phyloP scores from a whole-genome alignment of 148 eudicot genomes.

The Fallopia convolvulus region DNA sequence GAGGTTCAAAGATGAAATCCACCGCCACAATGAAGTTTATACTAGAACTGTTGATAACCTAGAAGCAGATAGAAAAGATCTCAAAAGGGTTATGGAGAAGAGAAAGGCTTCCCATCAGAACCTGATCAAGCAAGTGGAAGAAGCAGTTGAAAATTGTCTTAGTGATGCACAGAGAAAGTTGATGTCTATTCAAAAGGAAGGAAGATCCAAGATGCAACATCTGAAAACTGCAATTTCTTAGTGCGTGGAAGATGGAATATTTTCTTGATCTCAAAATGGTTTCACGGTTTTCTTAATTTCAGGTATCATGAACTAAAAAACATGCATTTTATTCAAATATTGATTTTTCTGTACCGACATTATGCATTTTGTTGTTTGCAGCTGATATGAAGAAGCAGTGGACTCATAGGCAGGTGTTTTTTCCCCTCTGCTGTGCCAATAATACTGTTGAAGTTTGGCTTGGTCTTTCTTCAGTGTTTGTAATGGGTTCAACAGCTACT shows the following conservation, averaged over 20 bases:
- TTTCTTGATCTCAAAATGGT: constrained; percentile 21
- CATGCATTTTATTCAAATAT: background rate
- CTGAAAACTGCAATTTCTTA: constrained; percentile 44
- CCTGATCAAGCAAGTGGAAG: constrained; percentile 56
- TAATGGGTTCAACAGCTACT: background rate
- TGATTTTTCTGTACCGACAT: background rate
- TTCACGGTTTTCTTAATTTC: background rate
- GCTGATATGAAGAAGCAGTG: background rate
- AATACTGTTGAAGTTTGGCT: too few relatives aligned
- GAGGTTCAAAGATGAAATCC: constrained; percentile 60
- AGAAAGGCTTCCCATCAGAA: constrained; percentile 54
- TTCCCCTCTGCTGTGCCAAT: background rate
- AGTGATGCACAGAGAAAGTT: constrained; percentile 48
- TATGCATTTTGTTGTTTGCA: background rate
- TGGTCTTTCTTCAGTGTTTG: background rate
- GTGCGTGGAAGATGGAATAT: constrained; percentile 47
- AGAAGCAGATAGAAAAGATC: constrained; percentile 49
- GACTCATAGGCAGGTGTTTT: background rate
- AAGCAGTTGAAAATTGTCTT: constrained; percentile 53
- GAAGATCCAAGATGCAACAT: constrained; percentile 53
- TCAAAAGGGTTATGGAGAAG: constrained; percentile 50
- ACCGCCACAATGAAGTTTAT: constrained; percentile 52
- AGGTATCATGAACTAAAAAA: background rate
- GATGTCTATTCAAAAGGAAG: constrained; percentile 46
- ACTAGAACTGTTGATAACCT: constrained; percentile 51